Conservation (phyloP, 1,139 yeast genomes). For the Scheffersomyces stambukii region DNA sequence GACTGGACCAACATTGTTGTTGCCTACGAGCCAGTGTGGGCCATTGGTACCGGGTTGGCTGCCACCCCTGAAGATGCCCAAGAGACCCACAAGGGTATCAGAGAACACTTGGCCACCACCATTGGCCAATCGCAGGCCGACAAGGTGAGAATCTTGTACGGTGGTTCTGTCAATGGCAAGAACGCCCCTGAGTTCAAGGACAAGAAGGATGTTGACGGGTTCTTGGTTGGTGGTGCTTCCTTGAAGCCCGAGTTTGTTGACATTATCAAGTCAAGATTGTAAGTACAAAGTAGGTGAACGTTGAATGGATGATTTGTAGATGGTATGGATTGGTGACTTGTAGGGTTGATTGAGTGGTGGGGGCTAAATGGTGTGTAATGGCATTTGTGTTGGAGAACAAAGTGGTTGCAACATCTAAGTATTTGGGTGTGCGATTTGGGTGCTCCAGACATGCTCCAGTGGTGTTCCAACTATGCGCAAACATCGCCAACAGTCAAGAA, state of each 20-base stretch:
- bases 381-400: no score
- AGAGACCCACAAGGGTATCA: constrained; percentile 86
- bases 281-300: constrained; percentile 23
- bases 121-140: constrained; percentile 79
- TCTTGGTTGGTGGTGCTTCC: constrained; percentile 99
- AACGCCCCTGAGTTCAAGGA: constrained; percentile 88
- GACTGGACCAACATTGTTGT: constrained; percentile 94
- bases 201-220: constrained; percentile 94
- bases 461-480: no score
- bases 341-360: no score
- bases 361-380: no score
- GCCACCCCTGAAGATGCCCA: constrained; percentile 98
- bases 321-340: not conserved
- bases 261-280: constrained; percentile 88
- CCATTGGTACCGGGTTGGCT: constrained; percentile 98
- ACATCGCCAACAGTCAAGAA: no score
- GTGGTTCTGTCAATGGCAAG: constrained; percentile 97
- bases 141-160: constrained; percentile 86
- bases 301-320: constrained; percentile 2
- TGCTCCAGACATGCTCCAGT: no score
- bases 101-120: constrained; percentile 73
- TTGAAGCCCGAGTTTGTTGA: constrained; percentile 97
- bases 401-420: no score
- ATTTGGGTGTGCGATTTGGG: no score
- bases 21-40: constrained; percentile 99